Base-by-base conservation (phyloP, 345 rosid species). In the Corymbia maculata region DNA sequence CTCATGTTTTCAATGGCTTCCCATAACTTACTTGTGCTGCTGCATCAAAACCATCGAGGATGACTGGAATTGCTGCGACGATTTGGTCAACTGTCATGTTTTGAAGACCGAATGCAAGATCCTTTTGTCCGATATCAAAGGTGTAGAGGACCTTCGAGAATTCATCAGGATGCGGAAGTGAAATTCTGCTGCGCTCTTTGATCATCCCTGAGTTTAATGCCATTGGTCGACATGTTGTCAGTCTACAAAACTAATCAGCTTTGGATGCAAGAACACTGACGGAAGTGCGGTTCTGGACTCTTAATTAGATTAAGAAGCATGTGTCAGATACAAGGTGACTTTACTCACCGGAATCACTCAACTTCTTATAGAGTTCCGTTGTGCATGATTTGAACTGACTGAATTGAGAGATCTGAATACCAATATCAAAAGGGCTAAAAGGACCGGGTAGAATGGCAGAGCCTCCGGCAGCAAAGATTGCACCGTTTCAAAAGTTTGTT, bases 391-490 rank as follows among this genome's bases (percentile, higher is more conserved):
- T 95, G 90, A 94, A 94, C 57, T 92, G 95, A 64, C 90, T 57
- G 88, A 95, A 94, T 52, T 95, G 95, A 51, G 93, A 86, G 55
- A 95, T 90, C 86, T 96, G 97, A 89, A 90, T 88, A 30, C 91
- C 92, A n/a, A 96, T 95, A 94, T 94, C 91, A 49, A 95, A 94
- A 5, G 92, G 97, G 89, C 96, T 94, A 89, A 90, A 94, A 50
- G 92, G 91, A 44, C 94, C 92, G 4, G 94, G 94, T 36, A 93
- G 92, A 90, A 95, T 90, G 61, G 96, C 91, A 88, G 98, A 91
- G 68, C 96, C 96, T 4, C 92, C 94, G 0, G 96, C 92, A 16
- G 98, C 97, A 87, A 94, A 95, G 89, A 95, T 96, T 42, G 98
- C 95, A 49, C 97, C 94, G 45, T 91, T 88, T 47, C 93, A 55